phyloP scores from a whole-genome alignment of 139 green algal genomes.

The Spirogloea muscicola region DNA sequence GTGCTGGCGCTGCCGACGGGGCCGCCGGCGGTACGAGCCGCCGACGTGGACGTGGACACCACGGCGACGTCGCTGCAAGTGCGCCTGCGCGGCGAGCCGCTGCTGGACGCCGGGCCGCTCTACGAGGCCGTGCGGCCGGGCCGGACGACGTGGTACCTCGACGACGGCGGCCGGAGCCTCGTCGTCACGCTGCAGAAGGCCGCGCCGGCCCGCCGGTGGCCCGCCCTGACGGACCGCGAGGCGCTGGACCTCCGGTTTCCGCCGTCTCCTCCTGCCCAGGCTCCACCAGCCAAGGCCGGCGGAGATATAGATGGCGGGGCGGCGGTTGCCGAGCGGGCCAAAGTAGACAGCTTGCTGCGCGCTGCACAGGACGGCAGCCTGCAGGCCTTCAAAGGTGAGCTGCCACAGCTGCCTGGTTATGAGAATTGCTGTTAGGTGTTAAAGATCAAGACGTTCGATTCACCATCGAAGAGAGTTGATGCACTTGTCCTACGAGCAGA shows the following conservation, averaged over 20 bases:
- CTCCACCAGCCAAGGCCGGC: neutral
- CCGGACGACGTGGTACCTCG: conserved; percentile 36
- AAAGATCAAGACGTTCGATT: neutral
- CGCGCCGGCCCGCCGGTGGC: neutral
- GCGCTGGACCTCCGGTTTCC: conserved; percentile 35
- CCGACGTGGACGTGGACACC: no score
- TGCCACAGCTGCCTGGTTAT: neutral
- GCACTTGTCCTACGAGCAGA: neutral
- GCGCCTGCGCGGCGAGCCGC: no score
- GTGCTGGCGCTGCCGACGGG: no score
- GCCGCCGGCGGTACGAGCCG: no score
- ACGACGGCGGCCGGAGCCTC: neutral
- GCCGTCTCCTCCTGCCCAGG: neutral
- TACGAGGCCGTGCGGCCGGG: conserved; percentile 21
- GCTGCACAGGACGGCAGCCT: conserved; percentile 18
- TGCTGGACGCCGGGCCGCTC: conserved; percentile 19
- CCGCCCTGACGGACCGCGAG: conserved; percentile 28
- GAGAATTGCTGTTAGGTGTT: neutral
- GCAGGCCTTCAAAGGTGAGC: conserved; percentile 14
- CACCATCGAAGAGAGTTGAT: neutral
- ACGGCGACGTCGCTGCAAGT: no score
- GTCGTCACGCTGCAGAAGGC: conserved; percentile 32
- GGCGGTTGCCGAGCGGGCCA: conserved; percentile 8
- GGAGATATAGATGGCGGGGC: conserved; percentile 1
- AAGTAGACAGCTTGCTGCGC: conserved; percentile 16